Conservation (phyloP, 1,284 basidiomycete species). For the Pisolithus thermaeus region DNA sequence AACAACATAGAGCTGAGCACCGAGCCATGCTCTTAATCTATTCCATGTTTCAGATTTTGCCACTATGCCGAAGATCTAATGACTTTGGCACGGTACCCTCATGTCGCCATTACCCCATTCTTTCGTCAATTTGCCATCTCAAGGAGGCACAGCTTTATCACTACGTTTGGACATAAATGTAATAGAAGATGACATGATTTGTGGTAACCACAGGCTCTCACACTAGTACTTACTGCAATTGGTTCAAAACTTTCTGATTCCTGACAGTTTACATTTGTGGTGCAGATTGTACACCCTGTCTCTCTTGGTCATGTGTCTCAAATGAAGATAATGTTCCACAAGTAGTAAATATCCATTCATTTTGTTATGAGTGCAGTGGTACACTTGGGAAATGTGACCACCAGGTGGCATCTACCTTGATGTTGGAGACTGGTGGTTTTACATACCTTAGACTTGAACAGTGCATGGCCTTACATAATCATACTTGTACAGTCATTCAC, state of each 20-base stretch:
- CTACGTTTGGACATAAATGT: slow-evolving; percentile 40
- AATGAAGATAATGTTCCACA: no score
- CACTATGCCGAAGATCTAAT: slow-evolving; percentile 41
- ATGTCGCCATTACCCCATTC: slow-evolving; percentile 13
- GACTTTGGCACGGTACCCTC: slow-evolving; percentile 19
- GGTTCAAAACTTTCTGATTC: background rate
- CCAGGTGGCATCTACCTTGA: no score
- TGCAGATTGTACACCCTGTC: no score
- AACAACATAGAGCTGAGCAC: slow-evolving; percentile 45
- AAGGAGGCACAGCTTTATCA: slow-evolving; percentile 53
- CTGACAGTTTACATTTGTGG: background rate
- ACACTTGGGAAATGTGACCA: no score
- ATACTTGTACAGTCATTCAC: no score
- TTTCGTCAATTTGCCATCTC: slow-evolving; percentile 43
- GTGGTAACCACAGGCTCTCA: background rate
- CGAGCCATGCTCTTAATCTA: slow-evolving; percentile 7
- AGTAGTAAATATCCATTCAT: no score
- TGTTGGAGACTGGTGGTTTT: no score
- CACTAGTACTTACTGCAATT: background rate
- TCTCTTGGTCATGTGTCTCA: no score
- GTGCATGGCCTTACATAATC: no score
- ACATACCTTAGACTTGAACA: no score
- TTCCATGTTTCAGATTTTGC: slow-evolving; percentile 25
- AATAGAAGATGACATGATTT: slow-evolving; percentile 32
- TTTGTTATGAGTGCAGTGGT: no score